Conservation (phyloP, 1,284 basidiomycete species). For the Athelia sp. region DNA sequence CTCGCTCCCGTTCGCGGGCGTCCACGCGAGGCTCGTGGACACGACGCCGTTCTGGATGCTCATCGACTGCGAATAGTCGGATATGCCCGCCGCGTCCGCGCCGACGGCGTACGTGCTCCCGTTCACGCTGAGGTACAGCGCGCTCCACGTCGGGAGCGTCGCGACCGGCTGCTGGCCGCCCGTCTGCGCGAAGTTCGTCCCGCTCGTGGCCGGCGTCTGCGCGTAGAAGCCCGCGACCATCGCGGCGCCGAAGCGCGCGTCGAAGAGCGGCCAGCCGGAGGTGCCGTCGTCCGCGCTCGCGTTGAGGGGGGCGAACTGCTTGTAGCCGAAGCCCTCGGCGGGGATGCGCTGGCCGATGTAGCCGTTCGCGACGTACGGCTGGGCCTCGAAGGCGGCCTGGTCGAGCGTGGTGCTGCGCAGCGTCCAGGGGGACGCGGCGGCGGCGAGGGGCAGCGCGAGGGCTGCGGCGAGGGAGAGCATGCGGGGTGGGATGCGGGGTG, state of each 20-base stretch:
- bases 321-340: constrained; percentile 1
- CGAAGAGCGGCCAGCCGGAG: constrained; percentile 3
- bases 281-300: constrained; percentile 2
- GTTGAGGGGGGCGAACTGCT: background rate
- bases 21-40: background rate
- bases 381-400: background rate
- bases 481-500: background rate
- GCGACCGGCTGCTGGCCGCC: constrained; percentile 1
- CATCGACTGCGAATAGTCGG: constrained; percentile 1
- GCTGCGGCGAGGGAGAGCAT: background rate
- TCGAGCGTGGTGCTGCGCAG: background rate
- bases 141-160: constrained; percentile 1
- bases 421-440: constrained; percentile 1
- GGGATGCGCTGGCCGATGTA: constrained; percentile 2
- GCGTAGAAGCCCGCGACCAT: constrained; percentile 4
- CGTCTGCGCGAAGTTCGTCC: constrained; percentile 1
- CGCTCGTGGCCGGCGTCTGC: background rate
- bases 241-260: background rate
- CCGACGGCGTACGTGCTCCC: background rate
- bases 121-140: background rate
- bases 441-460: background rate
- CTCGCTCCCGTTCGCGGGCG: background rate
- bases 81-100: background rate
- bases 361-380: constrained; percentile 2
- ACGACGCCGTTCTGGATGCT: constrained; percentile 2